These are phyloP conservation scores for Penicillium sp. DNA, from an alignment of 2,329 filamentous ascomycete species.

Conservation along the genomic window DNA sequence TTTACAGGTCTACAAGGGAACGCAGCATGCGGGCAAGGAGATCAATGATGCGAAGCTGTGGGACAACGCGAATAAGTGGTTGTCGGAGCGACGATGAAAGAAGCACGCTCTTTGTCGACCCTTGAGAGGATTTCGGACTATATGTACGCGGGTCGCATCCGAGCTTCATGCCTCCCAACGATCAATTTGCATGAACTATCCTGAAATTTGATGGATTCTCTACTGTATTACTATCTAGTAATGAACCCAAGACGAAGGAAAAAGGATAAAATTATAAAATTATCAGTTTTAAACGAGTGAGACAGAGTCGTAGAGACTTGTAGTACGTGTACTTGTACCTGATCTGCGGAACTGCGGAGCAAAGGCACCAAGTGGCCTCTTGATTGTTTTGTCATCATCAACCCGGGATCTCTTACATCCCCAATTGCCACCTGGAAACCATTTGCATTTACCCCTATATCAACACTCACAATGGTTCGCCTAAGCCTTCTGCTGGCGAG, in stretches of 20 bases:
- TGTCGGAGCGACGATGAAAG: slow-evolving; percentile 40
- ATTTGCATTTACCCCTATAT: not conserved
- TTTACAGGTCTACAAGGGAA: slow-evolving; percentile 52
- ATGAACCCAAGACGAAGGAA: slow-evolving; percentile 12
- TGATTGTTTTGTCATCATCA: slow-evolving; percentile 25
- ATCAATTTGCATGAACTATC: slow-evolving; percentile 4
- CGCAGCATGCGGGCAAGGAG: slow-evolving; percentile 51
- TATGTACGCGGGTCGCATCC: slow-evolving; percentile 7
- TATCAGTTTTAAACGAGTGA: not conserved
- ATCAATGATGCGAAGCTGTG: slow-evolving; percentile 52
- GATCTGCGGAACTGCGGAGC: slow-evolving; percentile 18
- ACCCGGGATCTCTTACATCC: not conserved
- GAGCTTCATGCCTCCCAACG: slow-evolving; percentile 4
- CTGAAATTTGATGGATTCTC: slow-evolving; percentile 12
- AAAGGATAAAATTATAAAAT: slow-evolving; percentile 4
- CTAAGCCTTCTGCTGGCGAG: slow-evolving; percentile 45
- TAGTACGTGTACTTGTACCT: not conserved
- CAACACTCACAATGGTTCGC: slow-evolving; percentile 40
- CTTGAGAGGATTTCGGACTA: slow-evolving; percentile 8
- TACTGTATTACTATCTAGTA: slow-evolving; percentile 26
- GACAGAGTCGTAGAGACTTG: not conserved
- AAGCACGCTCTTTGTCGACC: slow-evolving; percentile 1
- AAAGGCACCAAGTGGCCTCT: slow-evolving; percentile 34
- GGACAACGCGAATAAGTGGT: slow-evolving; percentile 57
- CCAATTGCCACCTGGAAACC: not conserved